phyloP scores from a whole-genome alignment of 352 stramenopile genomes.

The Globisporangium alternatum region DNA sequence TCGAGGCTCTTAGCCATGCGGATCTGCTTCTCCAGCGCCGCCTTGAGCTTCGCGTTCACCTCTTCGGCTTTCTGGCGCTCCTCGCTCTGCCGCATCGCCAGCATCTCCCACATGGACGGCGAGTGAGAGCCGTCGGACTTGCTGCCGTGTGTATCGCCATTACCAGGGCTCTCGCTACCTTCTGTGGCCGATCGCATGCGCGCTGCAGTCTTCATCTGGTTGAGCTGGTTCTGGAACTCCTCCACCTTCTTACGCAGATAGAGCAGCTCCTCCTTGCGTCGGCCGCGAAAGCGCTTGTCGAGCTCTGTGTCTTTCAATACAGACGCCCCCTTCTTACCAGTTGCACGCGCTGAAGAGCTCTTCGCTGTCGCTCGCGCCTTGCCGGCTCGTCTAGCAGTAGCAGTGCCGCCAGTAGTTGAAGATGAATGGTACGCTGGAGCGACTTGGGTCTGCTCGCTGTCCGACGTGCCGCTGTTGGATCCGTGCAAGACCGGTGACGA shows the following conservation, averaged over 20 bases:
- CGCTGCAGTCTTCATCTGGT: not conserved
- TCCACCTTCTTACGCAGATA: constrained; percentile 6
- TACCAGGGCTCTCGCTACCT: not conserved
- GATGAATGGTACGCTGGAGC: not conserved
- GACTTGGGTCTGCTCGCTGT: not conserved
- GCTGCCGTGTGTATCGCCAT: not conserved
- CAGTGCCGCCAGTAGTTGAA: not conserved
- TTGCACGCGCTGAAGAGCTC: too few species aligned
- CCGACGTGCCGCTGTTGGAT: not conserved
- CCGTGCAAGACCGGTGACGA: not conserved
- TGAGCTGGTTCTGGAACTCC: not conserved
- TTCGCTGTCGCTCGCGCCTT: not conserved
- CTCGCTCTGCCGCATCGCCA: constrained; percentile 8
- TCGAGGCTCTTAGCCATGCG: constrained; percentile 23
- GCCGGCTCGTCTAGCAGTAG: not conserved
- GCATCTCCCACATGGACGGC: constrained; percentile 1
- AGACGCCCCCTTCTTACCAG: not conserved
- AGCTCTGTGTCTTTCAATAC: not conserved
- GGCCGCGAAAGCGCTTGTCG: constrained; percentile 4
- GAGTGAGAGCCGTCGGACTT: not conserved
- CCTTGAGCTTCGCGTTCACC: constrained; percentile 18
- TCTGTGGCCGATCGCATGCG: not conserved
- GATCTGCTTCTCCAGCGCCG: constrained; percentile 18
- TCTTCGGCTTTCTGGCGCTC: constrained; percentile 7
- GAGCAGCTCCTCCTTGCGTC: constrained; percentile 12